Evolutionary conservation across 768 basidiomycete genomes (phyloP).

Genomic region (Terana coerulea): DNA sequence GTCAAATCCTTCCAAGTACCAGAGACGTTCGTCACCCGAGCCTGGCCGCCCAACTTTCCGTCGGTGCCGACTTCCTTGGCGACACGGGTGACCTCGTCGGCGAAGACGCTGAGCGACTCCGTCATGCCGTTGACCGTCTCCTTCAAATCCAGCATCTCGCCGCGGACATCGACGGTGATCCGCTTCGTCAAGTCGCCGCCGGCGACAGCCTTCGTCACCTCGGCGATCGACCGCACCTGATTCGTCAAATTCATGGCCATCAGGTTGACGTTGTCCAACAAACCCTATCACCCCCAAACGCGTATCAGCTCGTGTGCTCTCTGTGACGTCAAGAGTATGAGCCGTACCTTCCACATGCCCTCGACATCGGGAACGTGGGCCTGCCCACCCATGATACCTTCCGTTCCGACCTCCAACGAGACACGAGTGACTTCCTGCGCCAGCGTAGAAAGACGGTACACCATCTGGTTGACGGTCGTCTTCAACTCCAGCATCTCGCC

Average conservation of each 20-base stretch:
- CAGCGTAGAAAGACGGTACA: slow-evolving; percentile 64
- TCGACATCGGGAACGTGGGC: slow-evolving; percentile 89
- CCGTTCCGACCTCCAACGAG: slow-evolving; percentile 86
- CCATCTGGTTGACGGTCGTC: slow-evolving; percentile 79
- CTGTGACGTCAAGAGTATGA: no score
- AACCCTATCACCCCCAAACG: slow-evolving; percentile 28
- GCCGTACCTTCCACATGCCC: slow-evolving; percentile 85
- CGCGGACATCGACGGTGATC: slow-evolving; percentile 87
- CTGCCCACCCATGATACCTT: slow-evolving; percentile 92
- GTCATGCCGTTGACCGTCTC: slow-evolving; percentile 98
- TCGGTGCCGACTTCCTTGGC: slow-evolving; percentile 98
- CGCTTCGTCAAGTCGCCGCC: slow-evolving; percentile 91
- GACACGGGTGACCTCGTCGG: slow-evolving; percentile 80
- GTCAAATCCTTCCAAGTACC: slow-evolving; percentile 98
- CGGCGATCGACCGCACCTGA: slow-evolving; percentile 88
- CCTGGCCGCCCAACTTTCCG: slow-evolving; percentile 91
- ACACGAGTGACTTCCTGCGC: slow-evolving; percentile 89
- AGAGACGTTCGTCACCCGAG: slow-evolving; percentile 88
- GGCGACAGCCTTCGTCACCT: slow-evolving; percentile 95
- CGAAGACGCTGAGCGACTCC: slow-evolving; percentile 78
- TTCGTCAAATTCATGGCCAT: slow-evolving; percentile 91
- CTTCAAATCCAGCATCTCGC: slow-evolving; percentile 88
- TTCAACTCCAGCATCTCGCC: slow-evolving; percentile 91
- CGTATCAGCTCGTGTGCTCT: background rate
- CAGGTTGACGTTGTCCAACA: slow-evolving; percentile 81